phyloP scores from a whole-genome alignment of 2,329 filamentous ascomycete species.

The Harringtonia aguacate region DNA sequence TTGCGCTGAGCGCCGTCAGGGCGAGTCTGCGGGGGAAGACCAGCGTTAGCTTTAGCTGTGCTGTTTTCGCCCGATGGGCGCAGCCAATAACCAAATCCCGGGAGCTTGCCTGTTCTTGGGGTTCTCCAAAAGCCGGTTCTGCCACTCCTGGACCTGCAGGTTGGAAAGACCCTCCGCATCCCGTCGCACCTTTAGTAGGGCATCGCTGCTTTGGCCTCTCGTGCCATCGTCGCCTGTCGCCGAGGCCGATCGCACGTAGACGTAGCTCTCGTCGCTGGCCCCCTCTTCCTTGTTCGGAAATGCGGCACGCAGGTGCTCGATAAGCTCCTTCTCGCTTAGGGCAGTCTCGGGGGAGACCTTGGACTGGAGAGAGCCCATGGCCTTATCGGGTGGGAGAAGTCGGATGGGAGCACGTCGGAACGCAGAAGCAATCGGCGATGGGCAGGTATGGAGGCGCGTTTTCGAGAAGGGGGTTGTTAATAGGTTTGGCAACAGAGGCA shows the following conservation, averaged over 20 bases:
- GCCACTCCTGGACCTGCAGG: constrained; percentile 44
- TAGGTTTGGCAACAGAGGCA: too few species aligned
- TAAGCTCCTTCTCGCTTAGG: constrained; percentile 20
- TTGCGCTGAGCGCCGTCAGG: constrained; percentile 58
- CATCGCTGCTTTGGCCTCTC: neutral
- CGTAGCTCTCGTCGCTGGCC: constrained; percentile 27
- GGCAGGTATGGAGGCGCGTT: too few species aligned
- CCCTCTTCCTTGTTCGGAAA: neutral
- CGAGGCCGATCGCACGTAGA: constrained; percentile 26
- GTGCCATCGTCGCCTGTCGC: too few species aligned
- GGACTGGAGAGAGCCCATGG: constrained; percentile 20
- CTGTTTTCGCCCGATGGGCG: neutral
- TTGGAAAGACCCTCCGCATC: constrained; percentile 35
- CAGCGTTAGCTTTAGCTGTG: neutral
- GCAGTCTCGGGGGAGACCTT: constrained; percentile 14
- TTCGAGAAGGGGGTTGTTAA: too few species aligned
- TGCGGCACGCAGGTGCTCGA: constrained; percentile 20
- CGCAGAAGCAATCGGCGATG: too few species aligned
- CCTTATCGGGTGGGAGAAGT: too few species aligned
- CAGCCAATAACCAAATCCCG: neutral
- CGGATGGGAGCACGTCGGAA: too few species aligned
- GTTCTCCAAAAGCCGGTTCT: constrained; percentile 50
- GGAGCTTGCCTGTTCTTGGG: constrained; percentile 49
- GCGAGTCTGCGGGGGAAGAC: constrained; percentile 58
- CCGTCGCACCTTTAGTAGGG: neutral